Evolutionary conservation across 306 rosid species (phyloP), one percentile per base, ranked within the genome.

Genomic region (Citrullus amarus): DNA sequence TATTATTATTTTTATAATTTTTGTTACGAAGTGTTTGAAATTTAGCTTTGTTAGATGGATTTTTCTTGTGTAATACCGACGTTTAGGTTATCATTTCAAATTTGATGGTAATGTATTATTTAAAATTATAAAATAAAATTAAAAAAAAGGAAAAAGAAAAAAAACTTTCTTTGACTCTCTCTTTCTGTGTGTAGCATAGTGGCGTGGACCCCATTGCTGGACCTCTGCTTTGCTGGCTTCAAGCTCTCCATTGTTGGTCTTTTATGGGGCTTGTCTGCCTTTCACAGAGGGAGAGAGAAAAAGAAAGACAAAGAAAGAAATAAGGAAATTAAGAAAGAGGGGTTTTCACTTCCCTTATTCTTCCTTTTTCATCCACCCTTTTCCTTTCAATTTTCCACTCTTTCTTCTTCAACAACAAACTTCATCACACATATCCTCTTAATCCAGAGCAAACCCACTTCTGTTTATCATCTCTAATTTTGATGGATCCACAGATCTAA

Each of bases 151-250:
- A 25, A 32, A 32, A 32, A 2, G 0, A 32, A 32, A 32, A 72
- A 43, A 78, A 80, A 76, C 81, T 66, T 62, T 82, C 80, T 85
- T 88, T 82, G 91, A 88, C 87, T 69, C 86, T 78, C 77, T 79
- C 39, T 76, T 44, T 28, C 55, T 63, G 34, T 61, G 36, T 25
- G 63, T 73, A 63, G 76, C 62, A 32, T 18, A 61, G 89, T 82
- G 88, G 82, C 63, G 89, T 90, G 97, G 95, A 89, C 86, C 93
- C 97, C 97, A 83, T 80, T 32, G 83, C 86, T 70, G 93, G 88
- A 84, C 90, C 91, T 85, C 36, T 90, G 93, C 93, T 88, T 90
- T 85, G 98, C 97, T 93, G 98, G 93, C 92, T 86, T 86, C 88
- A 84, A 90, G 89, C 91, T 81, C 87, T 82, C 88, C 92, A 60